Conservation (phyloP, 306 rosid genomes). For the Corylus americana region DNA sequence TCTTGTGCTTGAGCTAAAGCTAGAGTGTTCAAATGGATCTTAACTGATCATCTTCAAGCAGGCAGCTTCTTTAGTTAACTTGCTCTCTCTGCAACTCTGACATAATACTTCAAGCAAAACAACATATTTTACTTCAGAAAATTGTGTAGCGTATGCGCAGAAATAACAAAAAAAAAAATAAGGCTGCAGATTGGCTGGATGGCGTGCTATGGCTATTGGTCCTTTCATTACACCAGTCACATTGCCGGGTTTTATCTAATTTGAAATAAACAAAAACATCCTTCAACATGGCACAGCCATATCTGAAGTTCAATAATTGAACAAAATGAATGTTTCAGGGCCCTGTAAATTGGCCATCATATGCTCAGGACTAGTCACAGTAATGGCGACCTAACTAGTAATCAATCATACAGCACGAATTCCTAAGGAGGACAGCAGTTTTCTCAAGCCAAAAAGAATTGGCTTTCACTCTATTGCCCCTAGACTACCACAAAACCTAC, state of each 20-base stretch:
- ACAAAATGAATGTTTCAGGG: neutral
- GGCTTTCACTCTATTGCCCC: slow-evolving; percentile 3
- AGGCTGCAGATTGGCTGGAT: neutral
- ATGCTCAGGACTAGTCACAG: neutral
- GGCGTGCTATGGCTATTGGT: neutral
- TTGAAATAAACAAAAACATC: neutral
- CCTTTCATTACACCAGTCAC: neutral
- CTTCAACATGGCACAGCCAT: neutral
- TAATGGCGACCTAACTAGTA: neutral
- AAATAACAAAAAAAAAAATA: neutral
- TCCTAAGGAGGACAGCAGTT: neutral
- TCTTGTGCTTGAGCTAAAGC: neutral
- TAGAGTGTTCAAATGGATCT: neutral
- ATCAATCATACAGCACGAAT: neutral
- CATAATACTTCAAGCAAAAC: neutral
- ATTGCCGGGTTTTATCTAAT: neutral
- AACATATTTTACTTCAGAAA: neutral
- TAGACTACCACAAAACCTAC: neutral
- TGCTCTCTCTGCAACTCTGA: neutral
- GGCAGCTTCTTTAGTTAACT: neutral
- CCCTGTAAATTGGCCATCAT: neutral
- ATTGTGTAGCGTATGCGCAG: neutral
- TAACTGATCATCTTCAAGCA: neutral
- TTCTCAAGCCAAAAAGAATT: too few relatives aligned
- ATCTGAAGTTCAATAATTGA: neutral